phyloP scores from a whole-genome alignment of 371 early-diverging fungal genomes.

The Lichtheimia hyalospora region DNA sequence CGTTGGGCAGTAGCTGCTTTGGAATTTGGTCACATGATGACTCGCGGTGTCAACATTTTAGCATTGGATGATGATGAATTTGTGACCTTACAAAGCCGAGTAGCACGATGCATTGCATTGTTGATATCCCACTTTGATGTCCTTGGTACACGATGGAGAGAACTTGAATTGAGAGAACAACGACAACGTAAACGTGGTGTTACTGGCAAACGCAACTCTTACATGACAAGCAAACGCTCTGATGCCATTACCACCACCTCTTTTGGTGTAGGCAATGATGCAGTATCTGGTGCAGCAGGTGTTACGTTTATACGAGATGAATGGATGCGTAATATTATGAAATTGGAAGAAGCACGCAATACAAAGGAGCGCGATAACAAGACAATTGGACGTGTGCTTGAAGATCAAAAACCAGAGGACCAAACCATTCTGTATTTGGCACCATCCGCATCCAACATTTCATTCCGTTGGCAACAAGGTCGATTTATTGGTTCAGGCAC shows the following conservation, averaged over 20 bases:
- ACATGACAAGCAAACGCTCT: constrained; percentile 28
- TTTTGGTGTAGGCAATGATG: constrained; percentile 29
- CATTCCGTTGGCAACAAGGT: constrained; percentile 86
- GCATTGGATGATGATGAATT: constrained; percentile 46
- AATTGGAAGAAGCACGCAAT: constrained; percentile 51
- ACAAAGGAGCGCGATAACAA: constrained; percentile 56
- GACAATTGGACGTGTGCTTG: constrained; percentile 76
- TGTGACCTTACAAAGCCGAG: constrained; percentile 65
- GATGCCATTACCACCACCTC: constrained; percentile 39
- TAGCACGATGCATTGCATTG: constrained; percentile 78
- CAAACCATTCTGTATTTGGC: constrained; percentile 75
- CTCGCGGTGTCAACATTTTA: constrained; percentile 56
- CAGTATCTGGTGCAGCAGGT: constrained; percentile 17
- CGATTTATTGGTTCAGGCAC: constrained; percentile 86
- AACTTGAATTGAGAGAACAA: constrained; percentile 42
- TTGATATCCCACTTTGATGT: constrained; percentile 83
- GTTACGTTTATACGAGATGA: constrained; percentile 51
- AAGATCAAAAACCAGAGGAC: constrained; percentile 75
- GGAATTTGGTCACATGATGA: constrained; percentile 80
- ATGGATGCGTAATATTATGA: constrained; percentile 54
- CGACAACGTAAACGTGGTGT: constrained; percentile 34
- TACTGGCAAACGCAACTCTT: constrained; percentile 40
- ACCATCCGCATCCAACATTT: constrained; percentile 70
- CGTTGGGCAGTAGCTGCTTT: constrained; percentile 88
- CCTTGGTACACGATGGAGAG: constrained; percentile 63